These are phyloP conservation scores for Trichoderma parareesei DNA, from an alignment of 495 filamentous ascomycete genomes.

Conservation along the genomic window DNA sequence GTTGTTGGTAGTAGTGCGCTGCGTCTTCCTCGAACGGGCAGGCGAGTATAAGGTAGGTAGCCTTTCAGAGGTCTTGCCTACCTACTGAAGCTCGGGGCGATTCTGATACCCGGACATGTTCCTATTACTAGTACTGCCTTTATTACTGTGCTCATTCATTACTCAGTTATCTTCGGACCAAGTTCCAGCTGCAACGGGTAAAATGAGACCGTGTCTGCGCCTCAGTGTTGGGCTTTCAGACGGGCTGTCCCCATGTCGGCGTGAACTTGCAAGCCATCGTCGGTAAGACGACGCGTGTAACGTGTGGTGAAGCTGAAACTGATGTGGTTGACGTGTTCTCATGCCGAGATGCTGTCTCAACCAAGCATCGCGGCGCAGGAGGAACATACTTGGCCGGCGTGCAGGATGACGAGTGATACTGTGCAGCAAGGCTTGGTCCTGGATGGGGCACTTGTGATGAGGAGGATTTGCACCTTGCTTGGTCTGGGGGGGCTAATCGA, in stretches of 20 bases:
- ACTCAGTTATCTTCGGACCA: not conserved
- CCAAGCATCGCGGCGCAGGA: too few relatives aligned
- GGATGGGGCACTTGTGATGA: too few relatives aligned
- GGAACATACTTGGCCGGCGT: too few relatives aligned
- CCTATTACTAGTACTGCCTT: not conserved
- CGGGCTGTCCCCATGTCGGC: not conserved
- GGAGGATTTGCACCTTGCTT: too few relatives aligned
- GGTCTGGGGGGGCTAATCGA: too few relatives aligned
- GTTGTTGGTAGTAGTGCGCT: not conserved
- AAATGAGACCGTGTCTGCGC: slow-evolving; percentile 4
- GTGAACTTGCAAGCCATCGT: not conserved
- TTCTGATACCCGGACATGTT: too few relatives aligned
- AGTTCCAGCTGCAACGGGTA: not conserved
- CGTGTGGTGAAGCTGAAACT: not conserved
- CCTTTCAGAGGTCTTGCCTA: too few relatives aligned
- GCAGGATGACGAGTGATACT: too few relatives aligned
- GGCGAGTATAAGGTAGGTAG: too few relatives aligned
- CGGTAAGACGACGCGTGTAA: not conserved
- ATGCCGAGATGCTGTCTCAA: not conserved
- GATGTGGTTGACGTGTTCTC: slow-evolving; percentile 7
- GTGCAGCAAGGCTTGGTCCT: too few relatives aligned
- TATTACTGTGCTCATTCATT: not conserved
- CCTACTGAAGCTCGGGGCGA: too few relatives aligned
- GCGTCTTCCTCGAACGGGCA: not conserved
- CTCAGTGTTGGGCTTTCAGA: not conserved